Base-by-base conservation (phyloP, 139 green algal genomes). In the Chlorella sorokiniana region DNA sequence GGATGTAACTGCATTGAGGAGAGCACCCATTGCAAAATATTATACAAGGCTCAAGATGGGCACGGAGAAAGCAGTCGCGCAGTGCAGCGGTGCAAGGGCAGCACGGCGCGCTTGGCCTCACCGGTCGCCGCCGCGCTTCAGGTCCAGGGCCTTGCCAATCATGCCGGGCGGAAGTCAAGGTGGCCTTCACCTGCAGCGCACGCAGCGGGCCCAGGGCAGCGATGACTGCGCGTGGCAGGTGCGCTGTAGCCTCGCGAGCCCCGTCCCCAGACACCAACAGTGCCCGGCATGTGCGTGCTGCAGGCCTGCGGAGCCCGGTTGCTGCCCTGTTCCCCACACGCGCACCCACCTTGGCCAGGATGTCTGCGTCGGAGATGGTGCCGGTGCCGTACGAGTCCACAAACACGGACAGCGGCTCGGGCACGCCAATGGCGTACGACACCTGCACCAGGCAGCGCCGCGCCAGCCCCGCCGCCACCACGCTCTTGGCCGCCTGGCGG, bases 381-480 rank as follows among this genome's bases (percentile, higher is more conserved):
- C 94, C 96, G n/a, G 96, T 99, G 83, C 94, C 94, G 86, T 99
- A 99, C 6, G 93, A 97, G 91, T 99, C 96, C 23, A 99, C 94
- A 78, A 96, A 96, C 62, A 99, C 91, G 35, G 96, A 99, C 77
- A 99, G 93, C 1, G 96, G 96, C 90, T 99, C 94, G 4, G 96
- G 83, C 75, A 99, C 95, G 75, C 95, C 96, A 67, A 99, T 99
- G 87, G 96, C 93, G 84, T 99, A 99, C 2, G 96, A 98, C 40
- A 99, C 91, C 90, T 96, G 93, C 33, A 95, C 87, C 40, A 97
- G 85, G 79, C 79, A 90, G 76, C 96, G 90, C 56, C 91, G 90
- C 0, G 97, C 97, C 7, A 99, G 94, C 52, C 91, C 91, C 1
- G 91, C 85, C 14, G 96, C 97, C 42, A 99, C 97, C 52, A 99